Conservation (phyloP, 139 green algal species). For the Gonium pectorale region DNA sequence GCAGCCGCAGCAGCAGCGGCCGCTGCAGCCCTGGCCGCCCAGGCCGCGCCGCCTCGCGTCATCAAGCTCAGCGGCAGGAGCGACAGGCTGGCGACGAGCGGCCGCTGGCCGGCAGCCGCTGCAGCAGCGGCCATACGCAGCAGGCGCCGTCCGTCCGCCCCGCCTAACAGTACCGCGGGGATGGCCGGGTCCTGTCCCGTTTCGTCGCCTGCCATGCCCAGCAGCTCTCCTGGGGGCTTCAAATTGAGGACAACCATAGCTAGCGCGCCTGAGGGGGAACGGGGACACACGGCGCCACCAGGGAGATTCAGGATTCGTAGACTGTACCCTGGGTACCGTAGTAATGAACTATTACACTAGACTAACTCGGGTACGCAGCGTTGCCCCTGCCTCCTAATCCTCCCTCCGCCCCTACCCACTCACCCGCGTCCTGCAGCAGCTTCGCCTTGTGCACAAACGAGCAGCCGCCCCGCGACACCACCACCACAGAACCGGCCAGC, state of each 20-base stretch:
- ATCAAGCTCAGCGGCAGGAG: neutral
- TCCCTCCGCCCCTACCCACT: neutral
- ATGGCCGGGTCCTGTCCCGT: conserved; percentile 25
- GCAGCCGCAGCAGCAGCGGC: neutral
- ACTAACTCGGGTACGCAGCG: no score
- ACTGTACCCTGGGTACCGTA: no score
- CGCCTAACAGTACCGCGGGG: conserved; percentile 46
- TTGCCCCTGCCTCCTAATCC: neutral
- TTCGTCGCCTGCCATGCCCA: conserved; percentile 52
- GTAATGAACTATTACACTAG: no score
- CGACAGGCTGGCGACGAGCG: neutral
- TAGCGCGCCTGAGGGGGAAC: conserved; percentile 46
- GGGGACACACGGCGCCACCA: no score
- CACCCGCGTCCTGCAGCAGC: conserved; percentile 23
- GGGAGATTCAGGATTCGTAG: no score
- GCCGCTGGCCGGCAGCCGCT: neutral
- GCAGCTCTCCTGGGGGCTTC: conserved; percentile 15
- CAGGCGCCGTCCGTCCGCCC: neutral
- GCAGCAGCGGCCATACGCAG: neutral
- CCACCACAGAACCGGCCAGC: conserved; percentile 54
- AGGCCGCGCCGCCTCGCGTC: neutral
- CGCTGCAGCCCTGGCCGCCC: neutral
- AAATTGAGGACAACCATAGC: conserved; percentile 66
- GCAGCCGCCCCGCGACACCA: conserved; percentile 72
- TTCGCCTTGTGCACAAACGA: conserved; percentile 72